Evolutionary conservation across 768 basidiomycete genomes (phyloP), one percentile per base, ranked within the genome.

Genomic region (Pisolithus sp.): DNA sequence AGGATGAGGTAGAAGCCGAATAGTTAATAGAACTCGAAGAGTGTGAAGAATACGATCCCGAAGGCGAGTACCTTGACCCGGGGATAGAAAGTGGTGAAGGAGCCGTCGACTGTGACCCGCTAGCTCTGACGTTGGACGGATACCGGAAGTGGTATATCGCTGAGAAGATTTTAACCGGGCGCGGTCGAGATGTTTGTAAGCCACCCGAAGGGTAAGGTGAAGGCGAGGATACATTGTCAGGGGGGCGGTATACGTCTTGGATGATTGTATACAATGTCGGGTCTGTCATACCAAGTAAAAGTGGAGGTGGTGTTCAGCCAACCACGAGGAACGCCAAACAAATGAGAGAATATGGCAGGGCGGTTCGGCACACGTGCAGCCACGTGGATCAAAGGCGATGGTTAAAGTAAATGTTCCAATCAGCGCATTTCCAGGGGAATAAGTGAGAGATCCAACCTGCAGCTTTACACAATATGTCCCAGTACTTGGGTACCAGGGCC

Each of bases 201-300:
- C n/a, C 52, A 54, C 24, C 41, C 58, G 37, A 40, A 36, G 48
- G 40, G 58, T 17, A 52, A 48, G 15, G 24, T 4, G 31, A 42
- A 57, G 24, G 57, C 54, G 28, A 57, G 58, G 21, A 53, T 63
- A 23, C 61, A 60, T 43, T 45, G 24, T 68, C 63, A 17, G 59
- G 58, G 24, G 71, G 58, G 43, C 62, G 64, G 48, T 66, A 59
- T 43, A 89, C 80, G 46, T 83, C 79, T 61, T 89, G 86, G 40
- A 80, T 68, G 59, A 89, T 85, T 2, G 76, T 79, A 64, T 78
- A 88, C 50, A 76, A 66, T 4, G 83, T 79, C 20, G 84, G 82
- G 65, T 89, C 86, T 88, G 54, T 9, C 26, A 44, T n/a, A 37
- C 34, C 34, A 13, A 15, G 34, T 34, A 12, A 34, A 34, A 15